Evolutionary conservation across 495 filamentous ascomycete genomes (phyloP).

Genomic region (Talaromyces thailandensis): DNA sequence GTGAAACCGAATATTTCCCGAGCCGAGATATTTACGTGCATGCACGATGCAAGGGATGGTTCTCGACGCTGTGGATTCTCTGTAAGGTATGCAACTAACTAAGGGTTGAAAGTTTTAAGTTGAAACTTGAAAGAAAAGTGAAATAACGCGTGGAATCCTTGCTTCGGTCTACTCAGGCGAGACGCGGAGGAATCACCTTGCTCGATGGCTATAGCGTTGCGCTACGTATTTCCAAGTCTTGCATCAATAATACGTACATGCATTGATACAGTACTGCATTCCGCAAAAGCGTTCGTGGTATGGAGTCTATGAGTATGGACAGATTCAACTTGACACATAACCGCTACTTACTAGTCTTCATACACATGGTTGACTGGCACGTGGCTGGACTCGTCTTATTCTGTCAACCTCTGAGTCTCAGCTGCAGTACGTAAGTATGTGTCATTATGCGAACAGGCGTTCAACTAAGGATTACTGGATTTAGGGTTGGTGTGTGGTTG

Average conservation of each 20-base stretch:
- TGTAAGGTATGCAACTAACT: neutral
- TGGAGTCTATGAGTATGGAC: no score
- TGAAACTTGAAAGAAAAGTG: no score
- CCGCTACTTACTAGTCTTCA: neutral
- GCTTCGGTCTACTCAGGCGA: neutral
- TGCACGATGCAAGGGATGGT: neutral
- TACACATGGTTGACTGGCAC: conserved; percentile 2
- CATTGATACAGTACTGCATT: neutral
- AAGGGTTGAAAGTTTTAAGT: neutral
- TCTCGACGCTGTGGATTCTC: neutral
- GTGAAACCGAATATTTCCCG: neutral
- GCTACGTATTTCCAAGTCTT: neutral
- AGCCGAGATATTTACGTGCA: neutral
- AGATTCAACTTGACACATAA: neutral
- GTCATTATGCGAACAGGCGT: neutral
- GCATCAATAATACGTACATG: neutral
- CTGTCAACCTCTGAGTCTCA: no score
- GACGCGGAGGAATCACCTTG: neutral
- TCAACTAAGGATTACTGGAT: neutral
- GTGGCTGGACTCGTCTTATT: neutral
- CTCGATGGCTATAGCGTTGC: neutral
- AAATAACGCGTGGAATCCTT: neutral
- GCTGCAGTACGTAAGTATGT: neutral
- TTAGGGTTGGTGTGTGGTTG: neutral
- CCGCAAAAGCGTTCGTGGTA: neutral